Base-by-base conservation (phyloP, 495 filamentous ascomycete genomes). In the Halenospora varia region DNA sequence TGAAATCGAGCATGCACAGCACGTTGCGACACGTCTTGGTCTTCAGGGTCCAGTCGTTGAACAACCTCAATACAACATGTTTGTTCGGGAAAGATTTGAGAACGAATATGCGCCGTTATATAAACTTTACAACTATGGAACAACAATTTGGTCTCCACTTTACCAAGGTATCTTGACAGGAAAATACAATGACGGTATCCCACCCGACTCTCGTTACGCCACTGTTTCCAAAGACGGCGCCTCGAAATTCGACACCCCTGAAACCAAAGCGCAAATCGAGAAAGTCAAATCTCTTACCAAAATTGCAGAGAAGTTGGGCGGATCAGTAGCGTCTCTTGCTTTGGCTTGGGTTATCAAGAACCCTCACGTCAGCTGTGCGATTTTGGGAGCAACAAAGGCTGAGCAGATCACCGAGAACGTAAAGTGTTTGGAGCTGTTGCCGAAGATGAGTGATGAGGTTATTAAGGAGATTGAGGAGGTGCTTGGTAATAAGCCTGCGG, bases 1-100 rank as follows among this genome's bases (percentile, higher is more conserved):
- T 0, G 73, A 84, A 26, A 78, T 79, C 42, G 81, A 83, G 61
- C 78, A 83, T 68, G 80, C 81, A 8, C 75, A 80, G 39, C 82
- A 82, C 72, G 40, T 57, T 10, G 61, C 61, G 15, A 46, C 42
- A 2, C 11, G 42, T 15, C 20, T 60, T 8, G 25, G 53, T 3
- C 26, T 63, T 18, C 15, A 53, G 2, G 56, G 10, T 3, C 56
- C 61, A 1, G 17, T 63, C 11, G 48, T 59, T 66, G 90, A 96
- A 70, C 90, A 96, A 75, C 90, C 90, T 25, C 79, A 85, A 63
- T 95, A 95, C 71, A 92, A 90, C 71, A 79, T 92, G 66, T 75
- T 95, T 35, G 74, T 72, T 47, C 91, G 70, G 25, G 56, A 60
- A 1, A 2, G 41, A 10, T 58, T 56, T 35, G 57, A 92, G 68